Base-by-base conservation (phyloP, 768 basidiomycete species). In the Lactarius tabidus region DNA sequence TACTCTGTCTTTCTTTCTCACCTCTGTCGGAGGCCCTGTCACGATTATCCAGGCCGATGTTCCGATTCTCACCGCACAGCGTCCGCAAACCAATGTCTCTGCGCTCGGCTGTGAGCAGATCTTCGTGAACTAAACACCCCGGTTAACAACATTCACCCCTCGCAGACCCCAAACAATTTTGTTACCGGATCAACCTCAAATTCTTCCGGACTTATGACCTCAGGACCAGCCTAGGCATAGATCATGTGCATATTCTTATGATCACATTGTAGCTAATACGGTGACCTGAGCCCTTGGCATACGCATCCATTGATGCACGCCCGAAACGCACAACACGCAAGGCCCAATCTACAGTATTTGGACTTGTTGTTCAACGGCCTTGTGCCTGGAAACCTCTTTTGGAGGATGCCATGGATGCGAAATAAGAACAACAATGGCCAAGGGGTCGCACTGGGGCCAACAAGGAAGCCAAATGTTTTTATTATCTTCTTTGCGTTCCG, bases 301-400 rank as follows among this genome's bases (percentile, higher is more conserved):
- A 14, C 12, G n/a, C 45, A 48, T 26, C 14, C 45, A 48, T 51
- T 51, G 48, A 28, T 51, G 26, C n/a, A 48, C 45, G 45, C 48
- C 33, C 10, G 28, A 64, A 48, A 64, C 59, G 48, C 53, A 28
- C 54, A 51, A 51, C 48, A 15, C 14, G 14, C 23, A 26, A 51
- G 48, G 48, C 15, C 48, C 15, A 51, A 51, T 51, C 48, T 51
- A n/a, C 43, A n/a, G 17, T 58, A 33, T 52, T 58, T 58, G 57
- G 23, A 15, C 6, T 15, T 59, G 63, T 54, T 59, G 53, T 55
- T 55, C 53, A 55, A 52, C 31, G 12, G 57, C 52, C 20, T 36
- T 55, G 64, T 55, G 43, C 64, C 58, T 38, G 58, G 26, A n/a
- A 20, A 33, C 38, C 9, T 26, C 6, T 56, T 54, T 62, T 26